Base-by-base conservation (phyloP, 2,329 filamentous ascomycete species). In the Camillea tinctor region DNA sequence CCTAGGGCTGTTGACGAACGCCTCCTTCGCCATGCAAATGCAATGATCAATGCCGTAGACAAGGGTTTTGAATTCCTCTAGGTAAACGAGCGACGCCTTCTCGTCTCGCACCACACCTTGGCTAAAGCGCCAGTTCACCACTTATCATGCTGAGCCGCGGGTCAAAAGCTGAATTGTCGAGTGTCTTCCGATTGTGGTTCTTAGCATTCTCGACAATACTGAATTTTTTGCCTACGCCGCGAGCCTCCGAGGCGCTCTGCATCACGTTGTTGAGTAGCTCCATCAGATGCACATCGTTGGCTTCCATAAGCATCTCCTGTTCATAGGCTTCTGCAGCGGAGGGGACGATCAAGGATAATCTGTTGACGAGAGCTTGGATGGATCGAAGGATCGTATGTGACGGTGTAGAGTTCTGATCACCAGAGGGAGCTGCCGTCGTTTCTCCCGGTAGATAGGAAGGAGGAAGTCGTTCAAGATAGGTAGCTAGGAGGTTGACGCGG, bases 281-380 rank as follows among this genome's bases (percentile, higher is more conserved):
- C 54, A 96, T 84, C 2, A 97, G 83, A 57, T 88, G 83, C 24
- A 97, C 92, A 68, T 98, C 92, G 69, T 96, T 95, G 62, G 88
- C 82, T 76, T 97, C 91, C 56, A 89, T 87, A 44, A 89, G 80
- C 44, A 91, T 84, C 74, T 96, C 90, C 36, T 84, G 80, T 24
- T 87, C 81, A 71, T 94, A 91, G 0, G 85, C 81, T 50, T 82
- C 80, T 23, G 81, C 77, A 68, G 91, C 83, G 1, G 88, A 82
- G 2, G 94, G 92, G 4, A 89, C 87, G 57, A 97, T 84, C 19
- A 98, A 88, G 48, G 90, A 90, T 24, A 97, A 84, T 55, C 94
- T 90, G 54, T 89, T 89, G 63, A 97, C 85, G 49, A 97, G 88
- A 1, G 93, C 90, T 70, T 93, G 91, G 64, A 97, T 92, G 64